A percentile compares a stretch with the other conserved stretches of the same genome.
phyloP scores from a whole-genome alignment of 495 filamentous ascomycete genomes.

The Poronia punctata region DNA sequence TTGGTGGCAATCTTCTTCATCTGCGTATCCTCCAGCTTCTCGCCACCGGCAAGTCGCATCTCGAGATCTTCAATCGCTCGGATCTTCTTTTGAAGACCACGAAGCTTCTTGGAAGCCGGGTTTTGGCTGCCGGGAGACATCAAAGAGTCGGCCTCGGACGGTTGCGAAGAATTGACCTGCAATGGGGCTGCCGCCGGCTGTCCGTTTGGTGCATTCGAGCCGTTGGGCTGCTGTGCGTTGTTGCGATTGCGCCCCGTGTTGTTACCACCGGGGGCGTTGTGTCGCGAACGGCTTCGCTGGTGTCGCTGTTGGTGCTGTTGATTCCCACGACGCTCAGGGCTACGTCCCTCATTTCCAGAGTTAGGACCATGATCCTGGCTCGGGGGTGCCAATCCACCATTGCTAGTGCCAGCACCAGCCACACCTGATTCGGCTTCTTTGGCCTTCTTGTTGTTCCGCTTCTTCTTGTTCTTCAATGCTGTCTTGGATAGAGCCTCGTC shows the following conservation, averaged over 20 bases:
- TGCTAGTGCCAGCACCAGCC: constrained; percentile 27
- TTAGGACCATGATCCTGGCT: constrained; percentile 28
- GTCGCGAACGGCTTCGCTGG: constrained; percentile 51
- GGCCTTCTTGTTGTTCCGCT: constrained; percentile 90
- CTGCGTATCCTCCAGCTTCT: constrained; percentile 97
- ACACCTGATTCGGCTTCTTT: constrained; percentile 59
- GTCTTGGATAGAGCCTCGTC: constrained; percentile 74
- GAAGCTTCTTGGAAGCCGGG: constrained; percentile 71
- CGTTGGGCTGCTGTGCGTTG: constrained; percentile 41
- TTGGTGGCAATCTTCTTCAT: constrained; percentile 97
- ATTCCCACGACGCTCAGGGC: constrained; percentile 56
- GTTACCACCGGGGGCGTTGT: constrained; percentile 39
- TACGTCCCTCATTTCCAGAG: constrained; percentile 46
- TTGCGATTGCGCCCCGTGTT: constrained; percentile 35
- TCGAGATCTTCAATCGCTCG: constrained; percentile 96
- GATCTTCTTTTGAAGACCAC: constrained; percentile 90
- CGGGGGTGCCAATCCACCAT: constrained; percentile 37
- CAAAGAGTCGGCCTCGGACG: constrained; percentile 32
- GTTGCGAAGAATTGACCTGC: constrained; percentile 21
- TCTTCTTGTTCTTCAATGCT: constrained; percentile 97
- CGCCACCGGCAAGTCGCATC: constrained; percentile 85
- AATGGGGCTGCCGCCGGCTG: constrained; percentile 21
- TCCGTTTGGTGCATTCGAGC: too few relatives aligned
- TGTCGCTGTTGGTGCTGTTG: constrained; percentile 38
- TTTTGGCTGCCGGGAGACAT: constrained; percentile 45